Conservation (phyloP, 495 filamentous ascomycete genomes). For the Lepidopterella palustris region DNA sequence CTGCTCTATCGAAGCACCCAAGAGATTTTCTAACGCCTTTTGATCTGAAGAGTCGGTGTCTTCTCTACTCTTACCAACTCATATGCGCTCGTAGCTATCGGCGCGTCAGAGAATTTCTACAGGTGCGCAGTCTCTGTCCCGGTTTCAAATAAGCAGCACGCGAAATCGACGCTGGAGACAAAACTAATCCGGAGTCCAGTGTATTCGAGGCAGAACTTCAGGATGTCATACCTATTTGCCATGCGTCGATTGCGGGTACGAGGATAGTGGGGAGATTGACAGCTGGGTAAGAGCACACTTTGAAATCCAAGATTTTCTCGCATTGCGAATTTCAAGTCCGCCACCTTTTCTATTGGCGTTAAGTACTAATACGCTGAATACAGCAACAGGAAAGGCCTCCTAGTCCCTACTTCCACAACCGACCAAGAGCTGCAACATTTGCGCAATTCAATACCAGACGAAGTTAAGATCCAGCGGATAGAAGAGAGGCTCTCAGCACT, state of each 20-base stretch:
- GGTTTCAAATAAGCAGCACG: not conserved
- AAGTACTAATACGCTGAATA: not conserved
- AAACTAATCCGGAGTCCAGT: constrained; percentile 29
- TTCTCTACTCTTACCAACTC: constrained; percentile 95
- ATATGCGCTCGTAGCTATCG: constrained; percentile 86
- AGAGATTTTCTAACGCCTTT: constrained; percentile 11
- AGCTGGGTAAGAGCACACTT: constrained; percentile 59
- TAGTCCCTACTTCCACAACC: constrained; percentile 91
- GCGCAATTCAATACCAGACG: constrained; percentile 85
- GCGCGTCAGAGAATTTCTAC: constrained; percentile 98
- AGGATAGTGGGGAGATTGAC: constrained; percentile 92
- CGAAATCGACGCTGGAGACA: not conserved
- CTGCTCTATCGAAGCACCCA: not conserved
- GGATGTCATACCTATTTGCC: constrained; percentile 96
- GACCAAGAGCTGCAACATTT: constrained; percentile 98
- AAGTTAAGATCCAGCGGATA: constrained; percentile 87
- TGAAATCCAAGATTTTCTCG: not conserved
- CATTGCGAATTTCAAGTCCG: not conserved
- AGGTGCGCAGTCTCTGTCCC: constrained; percentile 41
- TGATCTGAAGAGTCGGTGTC: constrained; percentile 74
- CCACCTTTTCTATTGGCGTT: not conserved
- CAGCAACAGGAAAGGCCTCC: constrained; percentile 91
- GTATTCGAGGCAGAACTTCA: constrained; percentile 96
- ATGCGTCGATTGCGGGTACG: constrained; percentile 94
- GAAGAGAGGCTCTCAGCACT: constrained; percentile 94